Percentiles rank a stretch among this genome's conserved stretches.
Conservation (phyloP, 2,329 filamentous ascomycete genomes). For the Mollisiaceae sp. region DNA sequence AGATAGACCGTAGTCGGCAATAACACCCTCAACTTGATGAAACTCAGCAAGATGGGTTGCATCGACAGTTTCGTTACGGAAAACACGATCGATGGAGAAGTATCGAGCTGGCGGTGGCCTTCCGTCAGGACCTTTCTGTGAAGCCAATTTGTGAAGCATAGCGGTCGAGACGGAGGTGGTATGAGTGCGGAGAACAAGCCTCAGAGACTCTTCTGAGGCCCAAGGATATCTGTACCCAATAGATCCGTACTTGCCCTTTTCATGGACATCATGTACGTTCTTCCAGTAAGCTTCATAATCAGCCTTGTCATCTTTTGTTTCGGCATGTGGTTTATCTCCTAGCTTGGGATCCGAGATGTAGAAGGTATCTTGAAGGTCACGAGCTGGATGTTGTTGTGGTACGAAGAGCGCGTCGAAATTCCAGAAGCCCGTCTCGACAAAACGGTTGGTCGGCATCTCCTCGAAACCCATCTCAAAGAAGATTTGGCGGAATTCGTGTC, state of each 20-base stretch:
- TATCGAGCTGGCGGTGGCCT: slow-evolving; percentile 77
- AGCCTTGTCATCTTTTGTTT: slow-evolving; percentile 58
- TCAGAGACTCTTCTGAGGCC: slow-evolving; percentile 83
- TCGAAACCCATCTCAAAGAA: slow-evolving; percentile 99
- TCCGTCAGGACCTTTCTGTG: slow-evolving; percentile 75
- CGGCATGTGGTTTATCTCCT: slow-evolving; percentile 70
- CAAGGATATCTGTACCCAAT: slow-evolving; percentile 97
- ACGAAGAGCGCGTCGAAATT: slow-evolving; percentile 98
- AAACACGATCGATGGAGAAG: slow-evolving; percentile 98
- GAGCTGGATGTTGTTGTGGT: slow-evolving; percentile 95
- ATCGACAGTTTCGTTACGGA: slow-evolving; percentile 97
- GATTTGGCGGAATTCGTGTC: slow-evolving; percentile 93
- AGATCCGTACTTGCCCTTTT: slow-evolving; percentile 90
- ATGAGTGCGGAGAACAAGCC: slow-evolving; percentile 91
- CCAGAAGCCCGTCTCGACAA: slow-evolving; percentile 97
- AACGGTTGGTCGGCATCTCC: slow-evolving; percentile 95
- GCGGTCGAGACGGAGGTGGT: slow-evolving; percentile 92
- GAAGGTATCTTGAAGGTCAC: slow-evolving; percentile 97
- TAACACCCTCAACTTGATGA: slow-evolving; percentile 98
- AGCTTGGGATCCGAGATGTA: slow-evolving; percentile 89
- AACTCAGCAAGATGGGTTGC: slow-evolving; percentile 97
- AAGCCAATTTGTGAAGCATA: slow-evolving; percentile 88
- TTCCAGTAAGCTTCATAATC: slow-evolving; percentile 89
- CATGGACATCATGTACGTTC: slow-evolving; percentile 84
- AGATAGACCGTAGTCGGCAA: slow-evolving; percentile 93